Conservation (phyloP, 1,284 basidiomycete species). For the Coniferiporia weirii region DNA sequence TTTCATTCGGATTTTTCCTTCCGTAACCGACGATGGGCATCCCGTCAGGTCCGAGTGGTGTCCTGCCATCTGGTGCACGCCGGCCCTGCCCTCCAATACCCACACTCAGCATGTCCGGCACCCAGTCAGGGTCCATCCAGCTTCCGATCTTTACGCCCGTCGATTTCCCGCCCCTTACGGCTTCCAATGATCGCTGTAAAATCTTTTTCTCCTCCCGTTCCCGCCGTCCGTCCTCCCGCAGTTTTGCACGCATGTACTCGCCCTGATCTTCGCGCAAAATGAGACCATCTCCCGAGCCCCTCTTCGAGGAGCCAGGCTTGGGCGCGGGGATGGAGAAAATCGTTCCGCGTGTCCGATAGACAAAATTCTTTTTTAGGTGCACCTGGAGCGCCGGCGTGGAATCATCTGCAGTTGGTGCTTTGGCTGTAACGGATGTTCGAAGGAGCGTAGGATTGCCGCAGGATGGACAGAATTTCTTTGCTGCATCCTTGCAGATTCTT, state of each 20-base stretch:
- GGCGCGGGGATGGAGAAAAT: slow-evolving; percentile 92
- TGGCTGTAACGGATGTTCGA: slow-evolving; percentile 86
- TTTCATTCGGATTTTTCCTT: slow-evolving; percentile 82
- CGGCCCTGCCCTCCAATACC: slow-evolving; percentile 73
- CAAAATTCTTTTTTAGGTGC: slow-evolving; percentile 93
- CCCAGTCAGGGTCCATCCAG: slow-evolving; percentile 97
- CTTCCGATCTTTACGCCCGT: slow-evolving; percentile 53
- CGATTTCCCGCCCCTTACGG: slow-evolving; percentile 40
- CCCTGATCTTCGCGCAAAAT: slow-evolving; percentile 89
- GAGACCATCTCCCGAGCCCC: slow-evolving; percentile 72
- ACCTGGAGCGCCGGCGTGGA: slow-evolving; percentile 69
- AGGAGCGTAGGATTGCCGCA: slow-evolving; percentile 93
- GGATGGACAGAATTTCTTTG: slow-evolving; percentile 95
- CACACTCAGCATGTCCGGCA: slow-evolving; percentile 79
- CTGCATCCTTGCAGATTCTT: slow-evolving; percentile 93
- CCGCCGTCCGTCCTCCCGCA: slow-evolving; percentile 64
- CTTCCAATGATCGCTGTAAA: slow-evolving; percentile 55
- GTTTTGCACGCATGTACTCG: slow-evolving; percentile 80
- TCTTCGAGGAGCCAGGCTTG: slow-evolving; percentile 84
- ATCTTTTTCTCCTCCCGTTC: slow-evolving; percentile 76
- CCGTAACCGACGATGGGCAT: slow-evolving; percentile 84
- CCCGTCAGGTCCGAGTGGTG: slow-evolving; percentile 44
- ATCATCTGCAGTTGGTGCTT: slow-evolving; percentile 53
- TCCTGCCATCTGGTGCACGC: slow-evolving; percentile 42
- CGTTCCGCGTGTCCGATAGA: slow-evolving; percentile 89